These are phyloP conservation scores for Chaetothyriales sp. DNA, from an alignment of 2,329 filamentous ascomycete species.

Conservation along the genomic window DNA sequence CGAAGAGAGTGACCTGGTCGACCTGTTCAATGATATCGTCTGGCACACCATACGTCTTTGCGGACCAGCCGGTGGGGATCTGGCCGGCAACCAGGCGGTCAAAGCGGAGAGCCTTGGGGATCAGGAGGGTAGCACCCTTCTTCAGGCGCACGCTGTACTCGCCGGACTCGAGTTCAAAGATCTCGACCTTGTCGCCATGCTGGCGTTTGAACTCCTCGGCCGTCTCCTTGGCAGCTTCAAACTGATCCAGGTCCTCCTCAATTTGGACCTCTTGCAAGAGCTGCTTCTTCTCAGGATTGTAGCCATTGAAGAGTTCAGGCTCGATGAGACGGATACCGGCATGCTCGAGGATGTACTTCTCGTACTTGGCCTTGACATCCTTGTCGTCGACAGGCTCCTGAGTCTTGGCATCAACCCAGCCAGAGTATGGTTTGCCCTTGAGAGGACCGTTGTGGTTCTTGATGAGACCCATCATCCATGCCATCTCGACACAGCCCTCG, in stretches of 20 bases:
- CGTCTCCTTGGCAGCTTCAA: slow-evolving; percentile 93
- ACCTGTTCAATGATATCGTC: slow-evolving; percentile 97
- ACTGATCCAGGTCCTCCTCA: slow-evolving; percentile 90
- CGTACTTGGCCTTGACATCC: slow-evolving; percentile 93
- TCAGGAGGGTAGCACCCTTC: slow-evolving; percentile 88
- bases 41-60: slow-evolving; percentile 87
- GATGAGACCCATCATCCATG: slow-evolving; percentile 99
- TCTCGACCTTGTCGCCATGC: slow-evolving; percentile 93
- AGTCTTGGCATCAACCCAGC: slow-evolving; percentile 87
- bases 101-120: slow-evolving; percentile 92
- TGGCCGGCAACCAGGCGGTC: slow-evolving; percentile 95
- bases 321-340: slow-evolving; percentile 95
- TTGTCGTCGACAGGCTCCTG: slow-evolving; percentile 95
- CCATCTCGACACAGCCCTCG: slow-evolving; percentile 97
- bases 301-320: slow-evolving; percentile 89
- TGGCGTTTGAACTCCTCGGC: slow-evolving; percentile 94
- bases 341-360: slow-evolving; percentile 92
- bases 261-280: slow-evolving; percentile 95
- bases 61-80: slow-evolving; percentile 92
- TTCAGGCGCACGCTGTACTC: slow-evolving; percentile 89
- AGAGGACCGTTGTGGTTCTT: slow-evolving; percentile 94
- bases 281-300: slow-evolving; percentile 97
- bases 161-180: slow-evolving; percentile 89
- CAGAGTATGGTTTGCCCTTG: slow-evolving; percentile 91
- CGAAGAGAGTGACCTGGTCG: slow-evolving; percentile 87